phyloP scores from a whole-genome alignment of 257 asterid species.

The Solanum okadae region DNA sequence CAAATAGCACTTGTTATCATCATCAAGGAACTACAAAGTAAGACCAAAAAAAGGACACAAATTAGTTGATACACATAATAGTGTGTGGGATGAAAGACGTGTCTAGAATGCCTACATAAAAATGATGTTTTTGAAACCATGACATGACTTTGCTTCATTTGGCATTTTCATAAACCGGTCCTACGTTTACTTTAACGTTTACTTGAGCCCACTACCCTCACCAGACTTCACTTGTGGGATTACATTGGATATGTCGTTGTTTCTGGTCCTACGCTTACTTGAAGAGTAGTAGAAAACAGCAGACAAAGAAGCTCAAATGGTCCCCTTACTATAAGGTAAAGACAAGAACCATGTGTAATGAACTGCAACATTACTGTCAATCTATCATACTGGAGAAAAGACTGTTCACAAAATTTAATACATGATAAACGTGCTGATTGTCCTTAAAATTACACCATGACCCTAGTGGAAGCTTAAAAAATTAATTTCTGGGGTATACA shows the following conservation, averaged over 20 bases:
- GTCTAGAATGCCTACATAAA: background rate
- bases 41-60: background rate
- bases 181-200: background rate
- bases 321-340: background rate
- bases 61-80: background rate
- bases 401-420: background rate
- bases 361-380: background rate
- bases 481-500: background rate
- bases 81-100: background rate
- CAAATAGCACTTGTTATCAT: slow-evolving; percentile 85
- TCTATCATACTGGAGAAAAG: background rate
- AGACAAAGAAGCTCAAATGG: background rate
- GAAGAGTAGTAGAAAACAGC: background rate
- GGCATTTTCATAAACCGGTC: background rate
- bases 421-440: background rate
- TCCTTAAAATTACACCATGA: background rate
- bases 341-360: background rate
- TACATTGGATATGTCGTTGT: background rate
- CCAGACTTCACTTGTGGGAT: background rate
- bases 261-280: background rate
- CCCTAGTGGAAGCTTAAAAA: background rate
- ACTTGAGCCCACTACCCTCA: background rate
- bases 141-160: background rate
- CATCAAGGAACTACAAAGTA: slow-evolving; percentile 67
- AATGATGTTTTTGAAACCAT: background rate